These are phyloP conservation scores for Hymenoscyphus linearis DNA, from an alignment of 2,329 filamentous ascomycete species.

Conservation along the genomic window DNA sequence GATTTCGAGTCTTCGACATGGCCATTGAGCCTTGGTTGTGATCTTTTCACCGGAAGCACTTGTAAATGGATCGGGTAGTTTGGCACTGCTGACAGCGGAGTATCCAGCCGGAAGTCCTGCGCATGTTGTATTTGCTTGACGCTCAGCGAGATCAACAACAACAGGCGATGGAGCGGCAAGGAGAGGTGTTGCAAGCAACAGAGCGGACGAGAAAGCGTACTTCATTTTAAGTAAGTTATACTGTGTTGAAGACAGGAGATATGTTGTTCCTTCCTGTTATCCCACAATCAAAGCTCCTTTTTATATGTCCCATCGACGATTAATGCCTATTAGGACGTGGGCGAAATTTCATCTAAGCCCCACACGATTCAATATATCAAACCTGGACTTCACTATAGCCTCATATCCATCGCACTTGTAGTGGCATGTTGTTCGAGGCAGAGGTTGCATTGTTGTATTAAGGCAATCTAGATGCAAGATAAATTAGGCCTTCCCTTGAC, in stretches of 20 bases:
- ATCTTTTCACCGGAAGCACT: slow-evolving; percentile 39
- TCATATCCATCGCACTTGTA: slow-evolving; percentile 3
- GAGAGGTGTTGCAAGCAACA: slow-evolving; percentile 12
- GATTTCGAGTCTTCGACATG: slow-evolving; percentile 45
- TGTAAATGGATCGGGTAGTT: slow-evolving; percentile 42
- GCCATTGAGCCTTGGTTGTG: slow-evolving; percentile 41
- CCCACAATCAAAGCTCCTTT: background rate
- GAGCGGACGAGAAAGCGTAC: slow-evolving; percentile 10
- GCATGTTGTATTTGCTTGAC: slow-evolving; percentile 8
- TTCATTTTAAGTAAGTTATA: slow-evolving; percentile 10
- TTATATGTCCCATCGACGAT: slow-evolving; percentile 2
- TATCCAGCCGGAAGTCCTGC: slow-evolving; percentile 14
- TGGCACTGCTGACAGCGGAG: slow-evolving; percentile 13
- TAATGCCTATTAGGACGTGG: background rate
- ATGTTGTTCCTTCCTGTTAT: slow-evolving; percentile 1
- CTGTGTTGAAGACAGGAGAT: background rate
- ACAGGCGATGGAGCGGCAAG: slow-evolving; percentile 11
- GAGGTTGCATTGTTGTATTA: background rate
- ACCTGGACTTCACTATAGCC: slow-evolving; percentile 4
- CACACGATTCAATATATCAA: slow-evolving; percentile 6
- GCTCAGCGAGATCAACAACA: slow-evolving; percentile 1
- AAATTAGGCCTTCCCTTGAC: background rate
- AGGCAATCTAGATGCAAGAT: background rate
- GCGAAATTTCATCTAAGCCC: slow-evolving; percentile 3
- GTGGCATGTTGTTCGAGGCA: background rate